These are phyloP conservation scores for Xylaria sp. DNA, from an alignment of 2,329 filamentous ascomycete species.

Conservation along the genomic window DNA sequence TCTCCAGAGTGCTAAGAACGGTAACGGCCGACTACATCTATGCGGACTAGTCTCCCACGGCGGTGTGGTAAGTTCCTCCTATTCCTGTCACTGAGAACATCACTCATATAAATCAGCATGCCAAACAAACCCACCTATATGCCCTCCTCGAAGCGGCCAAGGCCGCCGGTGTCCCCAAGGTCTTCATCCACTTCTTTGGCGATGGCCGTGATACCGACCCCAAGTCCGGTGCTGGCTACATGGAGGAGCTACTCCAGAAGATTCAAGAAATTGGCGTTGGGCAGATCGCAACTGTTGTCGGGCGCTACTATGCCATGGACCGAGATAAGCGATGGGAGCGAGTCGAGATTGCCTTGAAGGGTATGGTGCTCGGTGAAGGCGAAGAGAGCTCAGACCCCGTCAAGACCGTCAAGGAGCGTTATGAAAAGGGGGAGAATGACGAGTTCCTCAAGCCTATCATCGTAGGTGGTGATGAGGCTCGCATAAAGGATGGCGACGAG, in stretches of 20 bases:
- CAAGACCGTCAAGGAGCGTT: constrained; percentile 85
- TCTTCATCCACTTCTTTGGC: constrained; percentile 99
- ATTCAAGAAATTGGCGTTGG: constrained; percentile 86
- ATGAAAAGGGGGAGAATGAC: constrained; percentile 88
- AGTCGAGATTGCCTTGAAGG: constrained; percentile 89
- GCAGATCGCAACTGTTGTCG: constrained; percentile 91
- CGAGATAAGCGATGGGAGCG: constrained; percentile 99
- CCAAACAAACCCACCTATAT: constrained; percentile 93
- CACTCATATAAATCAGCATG: constrained; percentile 65
- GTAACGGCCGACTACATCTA: constrained; percentile 91
- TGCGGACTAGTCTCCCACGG: constrained; percentile 94
- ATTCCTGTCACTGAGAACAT: constrained; percentile 19
- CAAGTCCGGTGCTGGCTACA: constrained; percentile 88
- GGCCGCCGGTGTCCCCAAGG: constrained; percentile 84
- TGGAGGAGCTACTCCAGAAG: constrained; percentile 84
- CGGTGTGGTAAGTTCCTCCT: constrained; percentile 73
- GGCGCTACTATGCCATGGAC: constrained; percentile 99
- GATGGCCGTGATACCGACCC: constrained; percentile 98
- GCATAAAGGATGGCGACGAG: constrained; percentile 90
- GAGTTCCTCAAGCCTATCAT: constrained; percentile 99
- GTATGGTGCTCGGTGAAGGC: constrained; percentile 84
- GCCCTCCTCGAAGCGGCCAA: constrained; percentile 90
- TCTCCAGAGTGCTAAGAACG: constrained; percentile 82
- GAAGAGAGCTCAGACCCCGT: constrained; percentile 87
- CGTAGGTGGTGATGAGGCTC: constrained; percentile 83